Base-by-base conservation (phyloP, 1,139 yeast species). In the Taphrina populina region DNA sequence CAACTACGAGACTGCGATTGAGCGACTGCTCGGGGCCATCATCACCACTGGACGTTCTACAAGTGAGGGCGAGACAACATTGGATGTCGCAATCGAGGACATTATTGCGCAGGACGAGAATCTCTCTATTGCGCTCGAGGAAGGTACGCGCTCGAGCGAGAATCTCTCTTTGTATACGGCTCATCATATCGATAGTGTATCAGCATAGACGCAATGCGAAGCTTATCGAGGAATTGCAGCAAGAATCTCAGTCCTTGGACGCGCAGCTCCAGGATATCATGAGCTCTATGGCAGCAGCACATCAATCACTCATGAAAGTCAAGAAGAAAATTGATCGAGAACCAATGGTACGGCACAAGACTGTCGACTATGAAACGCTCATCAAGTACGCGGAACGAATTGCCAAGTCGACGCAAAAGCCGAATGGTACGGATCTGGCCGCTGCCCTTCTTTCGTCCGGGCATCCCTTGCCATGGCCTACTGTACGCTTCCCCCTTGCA, bases 301-400 rank as follows among this genome's bases (percentile, higher is more conserved):
- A 43, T 17, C 17, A 32, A 20, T 13, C 13, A 24, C 15, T 43
- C 23, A 40, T 27, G 34, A 27, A 23, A 4, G 17, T 34, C 24
- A 15, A 19, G n/a, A 40, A 40, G 24, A 15, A 24, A 27, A 40
- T 27, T 5, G 23, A 24, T 40, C 45, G 23, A 15, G 45, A 40
- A 10, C 19, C 23, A 4, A 32, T 34, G 34, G 19, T 43, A 32
- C 47, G 7, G 15, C 37, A 43, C 35, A 37, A 43, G 29, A 30
- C 35, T 35, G 47, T 43, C 13, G 36, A 43, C 8, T 29, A 17
- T 29, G 11, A 29, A 11, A 32, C 33, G 17, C 29, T 43, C 19
- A 30, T 43, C 27, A 43, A 29, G 37, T 43, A 43, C 37, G 47
- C 47, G 17, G 47, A 29, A 43, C 47, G 47, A 8, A 43, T 43